phyloP scores from a whole-genome alignment of 768 basidiomycete species.

The Suillus paluster region DNA sequence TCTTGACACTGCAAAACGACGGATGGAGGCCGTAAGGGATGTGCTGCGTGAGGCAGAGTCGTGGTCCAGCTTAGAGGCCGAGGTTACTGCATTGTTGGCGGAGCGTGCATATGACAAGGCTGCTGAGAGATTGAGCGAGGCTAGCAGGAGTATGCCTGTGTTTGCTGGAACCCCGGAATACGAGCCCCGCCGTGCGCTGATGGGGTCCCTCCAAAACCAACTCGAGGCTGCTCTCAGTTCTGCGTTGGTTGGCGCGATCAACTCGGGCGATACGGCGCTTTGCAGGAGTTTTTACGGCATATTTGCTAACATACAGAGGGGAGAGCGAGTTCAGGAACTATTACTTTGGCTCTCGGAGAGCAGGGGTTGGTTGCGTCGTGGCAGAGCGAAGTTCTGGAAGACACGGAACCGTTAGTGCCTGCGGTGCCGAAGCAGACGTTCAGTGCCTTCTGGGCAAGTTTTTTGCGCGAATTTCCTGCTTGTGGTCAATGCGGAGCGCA shows the following conservation, averaged over 20 bases:
- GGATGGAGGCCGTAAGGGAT: slow-evolving; percentile 89
- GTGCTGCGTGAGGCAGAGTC: slow-evolving; percentile 94
- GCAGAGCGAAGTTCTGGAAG: slow-evolving; percentile 60
- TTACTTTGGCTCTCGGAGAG: slow-evolving; percentile 86
- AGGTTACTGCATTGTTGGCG: slow-evolving; percentile 83
- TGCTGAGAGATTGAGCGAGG: slow-evolving; percentile 90
- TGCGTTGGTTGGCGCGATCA: slow-evolving; percentile 88
- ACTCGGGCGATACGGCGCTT: slow-evolving; percentile 69
- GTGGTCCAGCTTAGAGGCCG: slow-evolving; percentile 94
- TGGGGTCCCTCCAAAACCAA: slow-evolving; percentile 94
- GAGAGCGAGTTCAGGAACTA: slow-evolving; percentile 93
- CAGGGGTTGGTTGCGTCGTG: slow-evolving; percentile 67
- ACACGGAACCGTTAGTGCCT: slow-evolving; percentile 49
- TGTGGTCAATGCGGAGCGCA: slow-evolving; percentile 71
- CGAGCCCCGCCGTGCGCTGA: slow-evolving; percentile 80
- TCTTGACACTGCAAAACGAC: slow-evolving; percentile 79
- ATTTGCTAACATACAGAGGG: slow-evolving; percentile 87
- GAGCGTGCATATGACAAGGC: slow-evolving; percentile 86
- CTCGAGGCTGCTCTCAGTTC: slow-evolving; percentile 91
- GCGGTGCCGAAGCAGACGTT: slow-evolving; percentile 46
- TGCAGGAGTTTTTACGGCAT: slow-evolving; percentile 85
- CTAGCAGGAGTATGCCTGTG: slow-evolving; percentile 85
- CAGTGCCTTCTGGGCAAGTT: slow-evolving; percentile 66
- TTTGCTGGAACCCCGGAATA: slow-evolving; percentile 94
- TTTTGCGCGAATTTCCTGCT: slow-evolving; percentile 76